Evolutionary conservation across 176 grass and related monocot genomes (phyloP).

Genomic region (Bolboschoenus planiculmis): DNA sequence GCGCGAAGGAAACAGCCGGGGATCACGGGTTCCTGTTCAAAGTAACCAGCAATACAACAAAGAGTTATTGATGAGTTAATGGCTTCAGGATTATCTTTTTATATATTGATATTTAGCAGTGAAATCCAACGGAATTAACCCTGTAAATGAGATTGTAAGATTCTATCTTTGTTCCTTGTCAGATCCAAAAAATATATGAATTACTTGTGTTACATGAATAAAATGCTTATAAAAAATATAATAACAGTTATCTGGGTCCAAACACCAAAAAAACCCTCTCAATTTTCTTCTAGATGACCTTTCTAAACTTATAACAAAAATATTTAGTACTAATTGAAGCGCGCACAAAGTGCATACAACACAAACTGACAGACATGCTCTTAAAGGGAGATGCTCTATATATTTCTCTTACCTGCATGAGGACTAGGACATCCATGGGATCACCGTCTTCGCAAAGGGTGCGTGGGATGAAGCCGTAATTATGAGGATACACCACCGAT

Average conservation of each 20-base stretch:
- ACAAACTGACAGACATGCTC: neutral
- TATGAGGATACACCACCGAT: slow-evolving; percentile 43
- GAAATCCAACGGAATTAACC: neutral
- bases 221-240: neutral
- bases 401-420: slow-evolving; percentile 38
- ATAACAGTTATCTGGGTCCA: neutral
- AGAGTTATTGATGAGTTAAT: neutral
- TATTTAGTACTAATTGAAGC: too few relatives aligned
- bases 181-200: neutral
- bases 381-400: neutral
- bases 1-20: slow-evolving; percentile 63
- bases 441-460: slow-evolving; percentile 47
- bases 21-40: slow-evolving; percentile 45
- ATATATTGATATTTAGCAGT: neutral
- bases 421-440: slow-evolving; percentile 43
- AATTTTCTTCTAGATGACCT: neutral
- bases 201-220: neutral
- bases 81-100: neutral
- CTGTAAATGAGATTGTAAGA: neutral
- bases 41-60: neutral
- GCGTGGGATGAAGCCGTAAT: slow-evolving; percentile 43
- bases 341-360: neutral
- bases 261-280: neutral
- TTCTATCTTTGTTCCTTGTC: neutral
- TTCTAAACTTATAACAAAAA: neutral